These are phyloP conservation scores for Poronia punctata DNA, from an alignment of 495 filamentous ascomycete species.

Conservation along the genomic window DNA sequence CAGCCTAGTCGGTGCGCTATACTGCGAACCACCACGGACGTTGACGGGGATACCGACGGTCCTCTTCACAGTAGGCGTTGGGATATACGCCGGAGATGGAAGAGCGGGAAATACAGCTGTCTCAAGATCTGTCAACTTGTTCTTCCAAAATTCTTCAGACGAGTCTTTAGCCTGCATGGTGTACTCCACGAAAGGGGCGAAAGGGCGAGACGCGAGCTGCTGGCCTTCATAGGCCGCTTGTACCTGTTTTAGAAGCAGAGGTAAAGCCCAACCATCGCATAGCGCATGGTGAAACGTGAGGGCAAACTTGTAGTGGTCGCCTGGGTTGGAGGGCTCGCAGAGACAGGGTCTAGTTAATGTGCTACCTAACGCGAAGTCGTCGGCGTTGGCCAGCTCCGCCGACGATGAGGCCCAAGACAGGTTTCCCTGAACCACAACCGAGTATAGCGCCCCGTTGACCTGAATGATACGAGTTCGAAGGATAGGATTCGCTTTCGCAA, in stretches of 20 bases:
- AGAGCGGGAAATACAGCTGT: not conserved
- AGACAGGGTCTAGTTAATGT: not conserved
- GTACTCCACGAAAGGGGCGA: not conserved
- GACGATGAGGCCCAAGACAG: conserved; percentile 10
- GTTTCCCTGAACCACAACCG: conserved; percentile 10
- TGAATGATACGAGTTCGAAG: conserved; percentile 18
- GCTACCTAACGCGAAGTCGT: not conserved
- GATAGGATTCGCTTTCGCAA: conserved; percentile 4
- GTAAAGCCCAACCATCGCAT: conserved; percentile 1
- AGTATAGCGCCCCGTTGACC: conserved; percentile 11
- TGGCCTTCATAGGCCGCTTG: not conserved
- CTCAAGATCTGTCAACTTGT: not conserved
- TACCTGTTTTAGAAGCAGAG: not conserved
- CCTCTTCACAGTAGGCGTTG: not conserved
- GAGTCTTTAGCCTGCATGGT: not conserved
- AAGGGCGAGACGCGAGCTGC: not conserved
- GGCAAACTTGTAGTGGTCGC: not conserved
- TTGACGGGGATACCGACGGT: conserved; percentile 1
- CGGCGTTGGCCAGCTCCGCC: not conserved
- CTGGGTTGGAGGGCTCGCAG: not conserved
- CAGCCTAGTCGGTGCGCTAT: no score
- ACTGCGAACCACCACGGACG: no score
- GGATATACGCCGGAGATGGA: not conserved
- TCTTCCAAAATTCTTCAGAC: not conserved
- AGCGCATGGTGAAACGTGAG: not conserved